Conservation (phyloP, 257 asterid genomes). For the Fraxinus quadrangulata region DNA sequence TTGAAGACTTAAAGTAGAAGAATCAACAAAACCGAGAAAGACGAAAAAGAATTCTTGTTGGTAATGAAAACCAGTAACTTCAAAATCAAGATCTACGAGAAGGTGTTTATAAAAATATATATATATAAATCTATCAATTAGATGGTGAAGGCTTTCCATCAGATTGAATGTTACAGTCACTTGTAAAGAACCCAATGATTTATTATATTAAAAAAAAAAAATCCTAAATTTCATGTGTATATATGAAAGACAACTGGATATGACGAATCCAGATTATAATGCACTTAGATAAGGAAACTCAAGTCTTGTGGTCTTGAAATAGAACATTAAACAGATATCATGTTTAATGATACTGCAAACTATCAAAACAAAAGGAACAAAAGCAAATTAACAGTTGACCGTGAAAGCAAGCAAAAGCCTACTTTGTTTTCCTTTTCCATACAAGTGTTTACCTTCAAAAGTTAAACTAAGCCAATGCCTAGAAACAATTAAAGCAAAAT, state of each 20-base stretch:
- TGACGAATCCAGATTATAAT: not conserved
- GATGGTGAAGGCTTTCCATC: not conserved
- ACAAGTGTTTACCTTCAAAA: not conserved
- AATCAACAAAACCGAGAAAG: not conserved
- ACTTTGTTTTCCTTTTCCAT: not conserved
- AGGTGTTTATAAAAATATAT: not conserved
- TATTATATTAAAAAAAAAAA: not conserved
- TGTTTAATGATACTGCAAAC: not conserved
- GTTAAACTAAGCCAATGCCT: not conserved
- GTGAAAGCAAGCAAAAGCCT: not conserved
- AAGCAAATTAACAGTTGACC: not conserved
- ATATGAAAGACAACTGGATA: not conserved
- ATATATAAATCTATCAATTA: not conserved
- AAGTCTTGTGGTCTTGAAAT: not conserved
- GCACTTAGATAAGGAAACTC: not conserved
- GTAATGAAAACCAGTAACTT: not conserved
- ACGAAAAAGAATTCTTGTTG: not conserved
- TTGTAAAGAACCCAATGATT: not conserved
- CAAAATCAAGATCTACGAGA: not conserved
- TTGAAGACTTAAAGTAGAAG: not conserved
- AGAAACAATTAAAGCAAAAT: conserved; percentile 13
- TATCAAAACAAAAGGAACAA: not conserved
- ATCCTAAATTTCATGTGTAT: not conserved
- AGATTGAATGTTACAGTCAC: not conserved
- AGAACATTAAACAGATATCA: not conserved